Evolutionary conservation across 202 grass and related monocot genomes (phyloP).

Genomic region (Eragrostis tef): DNA sequence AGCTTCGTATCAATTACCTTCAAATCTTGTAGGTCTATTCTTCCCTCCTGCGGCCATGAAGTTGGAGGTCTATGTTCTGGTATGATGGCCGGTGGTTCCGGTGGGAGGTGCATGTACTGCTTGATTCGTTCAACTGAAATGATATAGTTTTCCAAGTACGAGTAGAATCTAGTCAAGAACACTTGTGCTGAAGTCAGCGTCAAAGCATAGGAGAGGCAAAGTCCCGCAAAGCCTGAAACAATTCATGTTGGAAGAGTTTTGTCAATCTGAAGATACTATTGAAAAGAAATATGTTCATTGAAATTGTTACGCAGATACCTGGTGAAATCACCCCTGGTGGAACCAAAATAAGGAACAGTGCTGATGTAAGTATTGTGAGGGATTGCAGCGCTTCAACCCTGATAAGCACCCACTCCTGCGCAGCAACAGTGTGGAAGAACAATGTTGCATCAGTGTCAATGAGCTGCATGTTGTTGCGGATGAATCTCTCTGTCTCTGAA

Average conservation of each 20-base stretch:
- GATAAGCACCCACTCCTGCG: slow-evolving; percentile 89
- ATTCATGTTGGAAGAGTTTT: slow-evolving; percentile 13
- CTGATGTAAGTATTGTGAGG: slow-evolving; percentile 69
- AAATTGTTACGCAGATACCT: slow-evolving; percentile 52
- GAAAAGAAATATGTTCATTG: not conserved
- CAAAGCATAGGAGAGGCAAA: slow-evolving; percentile 88
- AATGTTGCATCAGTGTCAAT: slow-evolving; percentile 83
- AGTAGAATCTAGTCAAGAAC: slow-evolving; percentile 85
- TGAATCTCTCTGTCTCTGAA: slow-evolving; percentile 63
- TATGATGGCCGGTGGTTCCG: slow-evolving; percentile 73
- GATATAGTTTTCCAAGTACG: slow-evolving; percentile 81
- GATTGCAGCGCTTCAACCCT: slow-evolving; percentile 85
- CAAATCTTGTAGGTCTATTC: slow-evolving; percentile 78
- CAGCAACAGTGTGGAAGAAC: slow-evolving; percentile 86
- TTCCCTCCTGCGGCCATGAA: slow-evolving; percentile 86
- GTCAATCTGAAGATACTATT: slow-evolving; percentile 3
- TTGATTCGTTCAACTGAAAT: slow-evolving; percentile 89
- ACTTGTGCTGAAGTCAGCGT: slow-evolving; percentile 61
- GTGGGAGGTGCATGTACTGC: slow-evolving; percentile 81
- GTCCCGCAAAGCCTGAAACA: slow-evolving; percentile 80
- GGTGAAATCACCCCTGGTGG: slow-evolving; percentile 74
- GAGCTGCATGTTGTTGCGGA: slow-evolving; percentile 65
- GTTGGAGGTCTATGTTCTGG: slow-evolving; percentile 67
- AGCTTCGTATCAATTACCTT: slow-evolving; percentile 57
- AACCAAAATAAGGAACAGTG: slow-evolving; percentile 75